Evolutionary conservation across 164 flowering plant species (phyloP).

Genomic region (Platanus orientalis): DNA sequence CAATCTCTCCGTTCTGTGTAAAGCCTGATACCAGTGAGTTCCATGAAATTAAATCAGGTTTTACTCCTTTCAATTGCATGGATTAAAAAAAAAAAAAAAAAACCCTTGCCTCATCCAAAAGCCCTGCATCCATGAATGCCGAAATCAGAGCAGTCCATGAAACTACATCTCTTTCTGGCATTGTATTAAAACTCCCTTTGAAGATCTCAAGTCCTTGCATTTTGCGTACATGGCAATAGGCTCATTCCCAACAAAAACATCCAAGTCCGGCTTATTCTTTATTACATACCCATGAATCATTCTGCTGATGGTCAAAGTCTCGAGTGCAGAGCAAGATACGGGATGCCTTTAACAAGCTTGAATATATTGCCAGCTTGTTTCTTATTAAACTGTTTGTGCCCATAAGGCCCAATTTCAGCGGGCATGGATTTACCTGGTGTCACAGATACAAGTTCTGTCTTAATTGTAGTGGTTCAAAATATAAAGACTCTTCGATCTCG

Average conservation of each 20-base stretch:
- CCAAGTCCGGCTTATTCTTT: slow-evolving; percentile 28
- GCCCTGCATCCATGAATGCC: slow-evolving; percentile 34
- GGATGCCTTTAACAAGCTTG: slow-evolving; percentile 24
- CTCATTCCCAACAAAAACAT: slow-evolving; percentile 40
- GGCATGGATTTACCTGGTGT: slow-evolving; percentile 34
- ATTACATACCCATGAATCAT: slow-evolving; percentile 46
- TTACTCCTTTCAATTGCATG: slow-evolving; percentile 36
- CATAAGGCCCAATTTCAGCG: slow-evolving; percentile 28
- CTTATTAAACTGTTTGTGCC: slow-evolving; percentile 14
- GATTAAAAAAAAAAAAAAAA: slow-evolving; percentile 31
- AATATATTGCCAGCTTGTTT: slow-evolving; percentile 22
- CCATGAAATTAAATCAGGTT: slow-evolving; percentile 50
- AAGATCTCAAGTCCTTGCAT: slow-evolving; percentile 30
- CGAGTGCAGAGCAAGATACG: slow-evolving; percentile 34
- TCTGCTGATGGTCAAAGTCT: slow-evolving; percentile 23
- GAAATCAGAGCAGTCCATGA: slow-evolving; percentile 49
- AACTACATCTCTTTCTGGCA: slow-evolving; percentile 43
- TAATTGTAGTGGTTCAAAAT: slow-evolving; percentile 6
- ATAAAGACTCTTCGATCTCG: slow-evolving; percentile 22
- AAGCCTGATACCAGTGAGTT: slow-evolving; percentile 40
- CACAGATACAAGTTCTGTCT: slow-evolving; percentile 6
- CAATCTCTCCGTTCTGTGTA: slow-evolving; percentile 39
- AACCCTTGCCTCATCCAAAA: slow-evolving; percentile 34
- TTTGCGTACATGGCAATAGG: slow-evolving; percentile 47
- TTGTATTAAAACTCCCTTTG: slow-evolving; percentile 30